Percentiles rank a stretch among this genome's conserved stretches.
Evolutionary conservation across 106 monocot genomes (phyloP).

Genomic region (Triglochin maritima): DNA sequence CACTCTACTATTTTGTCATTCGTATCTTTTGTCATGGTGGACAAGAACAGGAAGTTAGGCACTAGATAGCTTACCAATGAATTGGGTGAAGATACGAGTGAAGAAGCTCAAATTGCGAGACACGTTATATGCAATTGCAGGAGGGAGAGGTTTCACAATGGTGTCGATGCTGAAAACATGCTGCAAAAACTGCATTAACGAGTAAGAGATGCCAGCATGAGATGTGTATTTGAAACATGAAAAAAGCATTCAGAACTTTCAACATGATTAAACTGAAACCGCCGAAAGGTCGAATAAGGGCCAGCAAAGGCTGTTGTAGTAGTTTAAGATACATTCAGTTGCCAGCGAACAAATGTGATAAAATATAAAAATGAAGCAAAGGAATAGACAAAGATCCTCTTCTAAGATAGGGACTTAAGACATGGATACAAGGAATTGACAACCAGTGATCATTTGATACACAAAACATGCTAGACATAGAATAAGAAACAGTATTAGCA

Average conservation of each 20-base stretch:
- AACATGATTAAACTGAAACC: neutral
- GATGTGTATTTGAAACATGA: neutral
- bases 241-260: neutral
- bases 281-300: neutral
- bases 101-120: constrained; percentile 80
- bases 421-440: too few species aligned
- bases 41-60: neutral
- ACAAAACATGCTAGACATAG: too few species aligned
- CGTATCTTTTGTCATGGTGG: too few species aligned
- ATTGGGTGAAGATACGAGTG: constrained; percentile 89
- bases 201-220: too few species aligned
- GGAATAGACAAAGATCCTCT: too few species aligned
- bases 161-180: constrained; percentile 89
- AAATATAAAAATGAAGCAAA: neutral
- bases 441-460: too few species aligned
- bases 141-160: constrained; percentile 91
- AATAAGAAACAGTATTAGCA: too few species aligned
- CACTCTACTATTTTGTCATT: too few species aligned
- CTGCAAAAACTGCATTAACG: constrained; percentile 54
- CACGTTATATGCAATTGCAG: constrained; percentile 61
- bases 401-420: too few species aligned
- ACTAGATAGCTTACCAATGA: constrained; percentile 56
- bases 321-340: neutral
- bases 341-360: neutral
- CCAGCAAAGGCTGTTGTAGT: too few species aligned